Base-by-base conservation (phyloP, 2,329 filamentous ascomycete genomes). In the Ceratocystiopsis sp. region DNA sequence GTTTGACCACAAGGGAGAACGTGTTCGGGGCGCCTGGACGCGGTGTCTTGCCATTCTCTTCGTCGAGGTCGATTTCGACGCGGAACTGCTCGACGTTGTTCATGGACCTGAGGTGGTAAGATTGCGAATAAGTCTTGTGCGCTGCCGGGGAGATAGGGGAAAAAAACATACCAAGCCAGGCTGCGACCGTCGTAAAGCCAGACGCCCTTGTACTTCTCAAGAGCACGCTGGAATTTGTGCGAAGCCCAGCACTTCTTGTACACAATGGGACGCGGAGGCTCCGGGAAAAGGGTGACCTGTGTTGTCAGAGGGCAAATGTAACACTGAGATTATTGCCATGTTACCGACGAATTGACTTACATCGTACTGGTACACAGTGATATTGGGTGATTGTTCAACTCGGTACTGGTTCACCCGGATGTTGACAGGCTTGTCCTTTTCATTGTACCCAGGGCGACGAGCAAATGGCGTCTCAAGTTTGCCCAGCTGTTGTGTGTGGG, bases 131-230 rank as follows among this genome's bases (percentile, higher is more conserved):
- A 19, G 14, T 10, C 16, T 4, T n/a, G 33, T 11, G 41, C 2
- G 5, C 4, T 6, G 9, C n/a, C 2, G 9, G 6, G 3, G 13
- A 37, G 2, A 8, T 15, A 37, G 40, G 55, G 48, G 33, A 38
- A 41, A 11, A 41, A 8, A 46, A 59, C 64, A 53, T 64, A 82
- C 89, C 91, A 98, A 15, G 85, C 87, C 39, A 98, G 69, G 58
- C 80, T 84, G 54, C 80, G 78, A 25, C 84, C 84, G 61, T 96
- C 86, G 52, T 76, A 86, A 44, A 95, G 72, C 72, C 80, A 85
- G 37, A 51, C 54, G 16, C 57, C 57, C 6, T 60, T 63, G 45
- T 65, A 64, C 3, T 63, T 59, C 2, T 65, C 62, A 1, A 87
- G 61, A 3, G 61, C 60, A 0, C 59, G 48, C 56, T 81, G 71